Base-by-base conservation (phyloP, 768 basidiomycete genomes). In the Imleria badia region DNA sequence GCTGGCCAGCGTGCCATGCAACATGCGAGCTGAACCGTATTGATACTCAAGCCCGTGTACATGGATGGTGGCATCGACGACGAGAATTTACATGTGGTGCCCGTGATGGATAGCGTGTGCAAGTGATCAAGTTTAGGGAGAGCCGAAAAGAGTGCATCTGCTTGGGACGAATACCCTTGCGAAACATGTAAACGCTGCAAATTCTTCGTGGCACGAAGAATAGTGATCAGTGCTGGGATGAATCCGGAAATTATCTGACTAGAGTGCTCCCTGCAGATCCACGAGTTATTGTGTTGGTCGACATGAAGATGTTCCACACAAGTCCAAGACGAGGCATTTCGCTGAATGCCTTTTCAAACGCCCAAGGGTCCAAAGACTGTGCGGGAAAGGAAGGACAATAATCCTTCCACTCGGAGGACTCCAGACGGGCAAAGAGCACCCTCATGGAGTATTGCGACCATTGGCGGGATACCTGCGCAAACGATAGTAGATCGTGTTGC, bases 381-480 rank as follows among this genome's bases (percentile, higher is more conserved):
- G 34, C 26, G 3, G 26, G 5, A 4, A 31, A 2, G 7, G 5
- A 20, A 10, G 0, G 1, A 9, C 17, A 33, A 6, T 14, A 6
- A 5, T 38, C 7, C 15, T 10, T 9, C 30, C n/a, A 3, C 19
- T 47, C 15, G 12, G 48, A 2, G 17, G 43, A 41, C 22, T 54
- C 45, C n/a, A 45, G 30, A 15, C 36, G 41, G 23, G 33, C 15
- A 13, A 30, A 48, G 9, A 60, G 29, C 9, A 53, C 6, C 13
- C 7, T 29, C 39, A 59, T 33, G 13, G 42, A 11, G 19, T 39
- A 45, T 1, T 8, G 20, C 8, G 43, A 59, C 58, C 59, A 60
- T 19, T 38, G 17, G 23, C 51, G 44, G 26, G 44, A 60, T 2
- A 53, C 59, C 36, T 58, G 56, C 15, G 56, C 48, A 34, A 42